Conservation (phyloP, 2,329 filamentous ascomycete species). For the Aspergillus viridinutans region DNA sequence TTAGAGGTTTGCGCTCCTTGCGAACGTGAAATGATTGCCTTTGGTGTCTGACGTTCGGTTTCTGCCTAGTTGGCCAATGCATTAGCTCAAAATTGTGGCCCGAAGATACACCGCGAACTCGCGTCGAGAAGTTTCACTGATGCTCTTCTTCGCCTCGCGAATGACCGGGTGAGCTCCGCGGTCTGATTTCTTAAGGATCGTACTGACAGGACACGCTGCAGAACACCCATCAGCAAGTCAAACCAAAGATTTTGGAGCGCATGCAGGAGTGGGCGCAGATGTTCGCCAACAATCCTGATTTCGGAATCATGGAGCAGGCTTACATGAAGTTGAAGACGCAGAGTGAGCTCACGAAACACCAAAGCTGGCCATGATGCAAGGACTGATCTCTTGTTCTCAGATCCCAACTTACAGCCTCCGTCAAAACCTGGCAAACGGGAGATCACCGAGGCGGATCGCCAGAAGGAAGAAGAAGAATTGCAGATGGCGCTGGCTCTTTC, state of each 20-base stretch:
- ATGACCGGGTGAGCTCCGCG: conserved; percentile 59
- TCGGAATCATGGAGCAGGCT: conserved; percentile 96
- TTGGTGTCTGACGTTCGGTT: conserved; percentile 1
- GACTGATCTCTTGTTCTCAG: conserved; percentile 45
- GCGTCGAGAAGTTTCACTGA: conserved; percentile 92
- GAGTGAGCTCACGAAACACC: conserved; percentile 41
- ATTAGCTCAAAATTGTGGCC: conserved; percentile 85
- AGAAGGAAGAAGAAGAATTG: conserved; percentile 94
- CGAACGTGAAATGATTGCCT: background rate
- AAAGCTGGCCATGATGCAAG: background rate
- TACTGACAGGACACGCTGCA: conserved; percentile 22
- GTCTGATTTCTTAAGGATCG: background rate
- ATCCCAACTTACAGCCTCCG: conserved; percentile 85
- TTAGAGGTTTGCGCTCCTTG: conserved; percentile 59
- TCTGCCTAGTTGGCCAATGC: conserved; percentile 73
- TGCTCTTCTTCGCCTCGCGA: conserved; percentile 81
- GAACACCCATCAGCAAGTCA: conserved; percentile 94
- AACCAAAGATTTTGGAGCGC: conserved; percentile 91
- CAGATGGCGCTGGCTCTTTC: conserved; percentile 94
- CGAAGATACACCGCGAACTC: conserved; percentile 80
- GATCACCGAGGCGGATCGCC: conserved; percentile 82
- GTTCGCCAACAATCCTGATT: conserved; percentile 82
- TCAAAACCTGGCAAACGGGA: conserved; percentile 91
- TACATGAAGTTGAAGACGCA: conserved; percentile 79
- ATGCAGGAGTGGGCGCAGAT: conserved; percentile 97